Percentiles rank a stretch among this genome's conserved stretches.
Evolutionary conservation across 2,329 filamentous ascomycete species (phyloP).

Genomic region (Pseudogymnoascus sp.): DNA sequence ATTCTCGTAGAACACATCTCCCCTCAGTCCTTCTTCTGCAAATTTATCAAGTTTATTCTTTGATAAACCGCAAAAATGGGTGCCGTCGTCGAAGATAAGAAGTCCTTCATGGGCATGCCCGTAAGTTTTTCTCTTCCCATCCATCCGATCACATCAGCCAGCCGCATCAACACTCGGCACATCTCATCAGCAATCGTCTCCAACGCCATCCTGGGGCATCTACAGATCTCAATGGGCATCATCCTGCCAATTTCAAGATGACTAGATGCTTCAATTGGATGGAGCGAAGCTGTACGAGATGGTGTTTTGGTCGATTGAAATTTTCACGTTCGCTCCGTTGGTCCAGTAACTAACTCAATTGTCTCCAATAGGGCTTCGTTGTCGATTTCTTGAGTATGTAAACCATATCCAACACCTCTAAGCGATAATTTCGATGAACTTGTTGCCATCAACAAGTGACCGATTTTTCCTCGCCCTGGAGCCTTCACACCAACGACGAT

Average conservation of each 20-base stretch:
- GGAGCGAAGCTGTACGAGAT: slow-evolving; percentile 14
- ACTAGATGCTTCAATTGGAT: slow-evolving; percentile 11
- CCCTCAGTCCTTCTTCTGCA: slow-evolving; percentile 48
- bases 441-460: neutral
- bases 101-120: slow-evolving; percentile 59
- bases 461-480: neutral
- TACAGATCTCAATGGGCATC: slow-evolving; percentile 22
- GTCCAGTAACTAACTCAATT: slow-evolving; percentile 20
- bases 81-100: slow-evolving; percentile 33
- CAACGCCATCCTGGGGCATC: slow-evolving; percentile 20
- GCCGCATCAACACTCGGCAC: neutral
- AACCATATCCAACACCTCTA: slow-evolving; percentile 11
- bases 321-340: slow-evolving; percentile 14
- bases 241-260: neutral
- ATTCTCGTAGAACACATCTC: slow-evolving; percentile 39
- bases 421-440: neutral
- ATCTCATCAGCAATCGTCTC: slow-evolving; percentile 15
- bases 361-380: slow-evolving; percentile 65
- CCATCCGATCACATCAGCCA: neutral
- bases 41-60: slow-evolving; percentile 31
- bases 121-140: slow-evolving; percentile 38
- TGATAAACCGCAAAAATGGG: slow-evolving; percentile 30
- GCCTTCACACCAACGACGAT: neutral
- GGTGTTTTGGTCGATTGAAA: slow-evolving; percentile 14
- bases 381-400: slow-evolving; percentile 98